Conservation (phyloP, 768 basidiomycete species). For the Boletus sp. region DNA sequence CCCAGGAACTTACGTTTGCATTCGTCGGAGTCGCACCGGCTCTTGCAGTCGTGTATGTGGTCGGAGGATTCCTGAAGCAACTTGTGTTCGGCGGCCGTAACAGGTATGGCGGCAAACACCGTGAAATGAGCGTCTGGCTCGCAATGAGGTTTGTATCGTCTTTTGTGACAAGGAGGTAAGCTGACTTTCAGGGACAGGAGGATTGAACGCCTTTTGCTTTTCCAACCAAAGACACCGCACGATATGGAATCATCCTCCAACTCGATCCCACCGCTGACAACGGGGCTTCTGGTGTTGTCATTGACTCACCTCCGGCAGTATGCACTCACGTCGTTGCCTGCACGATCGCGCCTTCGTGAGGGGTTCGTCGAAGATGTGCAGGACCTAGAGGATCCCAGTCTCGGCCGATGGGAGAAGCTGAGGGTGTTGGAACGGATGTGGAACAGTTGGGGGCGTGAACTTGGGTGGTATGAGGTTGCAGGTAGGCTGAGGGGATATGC, state of each 20-base stretch:
- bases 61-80: slow-evolving; percentile 49
- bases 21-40: slow-evolving; percentile 96
- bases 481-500: not conserved
- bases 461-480: slow-evolving; percentile 52
- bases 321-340: slow-evolving; percentile 55
- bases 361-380: slow-evolving; percentile 84
- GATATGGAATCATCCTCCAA: slow-evolving; percentile 12
- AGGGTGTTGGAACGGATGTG: slow-evolving; percentile 82
- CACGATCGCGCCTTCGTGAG: slow-evolving; percentile 58
- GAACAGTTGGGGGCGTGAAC: slow-evolving; percentile 74
- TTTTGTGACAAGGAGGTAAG: not conserved
- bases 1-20: slow-evolving; percentile 93
- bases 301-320: slow-evolving; percentile 64
- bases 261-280: slow-evolving; percentile 49
- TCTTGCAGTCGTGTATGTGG: slow-evolving; percentile 71
- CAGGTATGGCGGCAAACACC: slow-evolving; percentile 55
- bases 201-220: slow-evolving; percentile 65
- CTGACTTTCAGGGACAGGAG: slow-evolving; percentile 38
- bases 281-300: slow-evolving; percentile 72
- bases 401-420: slow-evolving; percentile 70
- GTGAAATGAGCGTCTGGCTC: slow-evolving; percentile 59
- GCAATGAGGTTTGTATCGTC: slow-evolving; percentile 56
- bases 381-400: slow-evolving; percentile 72
- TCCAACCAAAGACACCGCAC: slow-evolving; percentile 37
- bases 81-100: slow-evolving; percentile 51